These are phyloP conservation scores for Rhodotorula taiwanensis DNA, from an alignment of 768 basidiomycete genomes.

Conservation along the genomic window DNA sequence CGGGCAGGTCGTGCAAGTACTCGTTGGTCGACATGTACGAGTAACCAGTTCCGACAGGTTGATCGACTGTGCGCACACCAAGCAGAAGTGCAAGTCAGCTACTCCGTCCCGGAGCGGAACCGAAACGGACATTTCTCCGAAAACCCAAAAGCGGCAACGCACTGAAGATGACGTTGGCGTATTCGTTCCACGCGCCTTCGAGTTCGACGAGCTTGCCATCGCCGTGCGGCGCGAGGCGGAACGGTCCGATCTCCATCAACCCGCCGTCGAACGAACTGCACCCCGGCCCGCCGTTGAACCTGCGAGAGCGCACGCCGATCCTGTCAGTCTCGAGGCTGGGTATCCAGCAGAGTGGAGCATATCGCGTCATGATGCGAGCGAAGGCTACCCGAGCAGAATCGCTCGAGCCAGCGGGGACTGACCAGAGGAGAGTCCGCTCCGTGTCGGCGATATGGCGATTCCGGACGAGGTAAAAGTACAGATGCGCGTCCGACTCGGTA, in stretches of 20 bases:
- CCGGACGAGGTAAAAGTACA: slow-evolving; percentile 85
- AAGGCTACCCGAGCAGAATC: too few relatives aligned
- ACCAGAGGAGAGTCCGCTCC: slow-evolving; percentile 84
- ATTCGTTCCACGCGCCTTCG: slow-evolving; percentile 90
- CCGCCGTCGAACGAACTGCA: slow-evolving; percentile 96
- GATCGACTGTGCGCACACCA: slow-evolving; percentile 62
- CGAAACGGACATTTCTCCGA: too few relatives aligned
- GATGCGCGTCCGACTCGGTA: slow-evolving; percentile 64
- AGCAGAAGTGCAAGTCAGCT: too few relatives aligned
- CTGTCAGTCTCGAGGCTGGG: too few relatives aligned
- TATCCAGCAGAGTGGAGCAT: too few relatives aligned
- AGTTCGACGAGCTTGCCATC: slow-evolving; percentile 61
- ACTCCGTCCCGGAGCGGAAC: too few relatives aligned
- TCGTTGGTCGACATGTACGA: slow-evolving; percentile 80
- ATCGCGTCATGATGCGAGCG: background rate
- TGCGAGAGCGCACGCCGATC: too few relatives aligned
- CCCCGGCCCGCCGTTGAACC: slow-evolving; percentile 61
- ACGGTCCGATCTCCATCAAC: slow-evolving; percentile 98
- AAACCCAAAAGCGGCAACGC: slow-evolving; percentile 42
- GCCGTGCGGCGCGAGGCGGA: slow-evolving; percentile 65
- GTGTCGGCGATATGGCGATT: slow-evolving; percentile 81
- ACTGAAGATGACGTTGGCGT: slow-evolving; percentile 88
- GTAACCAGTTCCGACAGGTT: slow-evolving; percentile 92
- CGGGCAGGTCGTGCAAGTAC: slow-evolving; percentile 69
- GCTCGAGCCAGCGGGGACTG: background rate